Evolutionary conservation across 495 filamentous ascomycete species (phyloP).

Genomic region (Penicillium ucsense): DNA sequence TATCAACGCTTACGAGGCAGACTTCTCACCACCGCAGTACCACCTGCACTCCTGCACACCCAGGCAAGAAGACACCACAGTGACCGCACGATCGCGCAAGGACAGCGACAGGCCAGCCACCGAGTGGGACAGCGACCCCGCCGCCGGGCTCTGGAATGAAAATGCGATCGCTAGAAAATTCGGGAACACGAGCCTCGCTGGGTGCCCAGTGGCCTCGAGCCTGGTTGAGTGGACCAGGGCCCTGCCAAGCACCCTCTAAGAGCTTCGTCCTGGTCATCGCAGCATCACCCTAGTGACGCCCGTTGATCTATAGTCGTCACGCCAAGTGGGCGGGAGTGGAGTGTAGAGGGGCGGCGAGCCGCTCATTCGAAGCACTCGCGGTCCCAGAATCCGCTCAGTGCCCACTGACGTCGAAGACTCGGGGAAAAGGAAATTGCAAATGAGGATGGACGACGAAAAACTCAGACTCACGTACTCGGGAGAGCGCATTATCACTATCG

Average conservation of each 20-base stretch:
- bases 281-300: constrained; percentile 6
- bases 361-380: neutral
- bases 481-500: too few relatives aligned
- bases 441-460: too few relatives aligned
- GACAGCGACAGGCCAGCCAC: too few relatives aligned
- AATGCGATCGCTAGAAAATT: constrained; percentile 13
- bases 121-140: too few relatives aligned
- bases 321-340: constrained; percentile 14
- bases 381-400: neutral
- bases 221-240: neutral
- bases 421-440: too few relatives aligned
- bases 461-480: too few relatives aligned
- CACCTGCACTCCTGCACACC: too few relatives aligned
- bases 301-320: constrained; percentile 13
- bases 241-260: constrained; percentile 8
- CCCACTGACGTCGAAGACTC: constrained; percentile 8
- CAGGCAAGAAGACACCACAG: too few relatives aligned
- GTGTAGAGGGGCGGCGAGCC: neutral
- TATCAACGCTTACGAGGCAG: too few relatives aligned
- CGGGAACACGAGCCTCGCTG: constrained; percentile 8
- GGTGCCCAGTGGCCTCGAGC: neutral
- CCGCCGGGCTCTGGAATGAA: neutral
- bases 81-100: too few relatives aligned
- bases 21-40: too few relatives aligned
- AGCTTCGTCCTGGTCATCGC: neutral